phyloP scores from a whole-genome alignment of 164 flowering plant genomes.

The Liquidambar formosana region DNA sequence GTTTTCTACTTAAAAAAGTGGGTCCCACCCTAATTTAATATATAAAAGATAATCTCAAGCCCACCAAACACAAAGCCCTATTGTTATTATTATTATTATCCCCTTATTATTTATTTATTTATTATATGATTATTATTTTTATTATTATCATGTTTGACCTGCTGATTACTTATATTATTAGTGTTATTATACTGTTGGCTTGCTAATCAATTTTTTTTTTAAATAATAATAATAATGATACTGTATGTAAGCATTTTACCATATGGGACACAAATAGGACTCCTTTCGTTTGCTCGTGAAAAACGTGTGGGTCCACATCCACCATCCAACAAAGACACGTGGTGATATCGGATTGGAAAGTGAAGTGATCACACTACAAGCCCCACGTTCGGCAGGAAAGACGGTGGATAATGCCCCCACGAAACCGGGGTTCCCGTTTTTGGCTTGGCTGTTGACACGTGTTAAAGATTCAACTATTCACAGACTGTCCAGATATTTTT shows the following conservation, averaged over 20 bases:
- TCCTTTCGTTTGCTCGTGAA: slow-evolving; percentile 6
- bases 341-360: slow-evolving; percentile 16
- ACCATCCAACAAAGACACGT: background rate
- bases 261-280: background rate
- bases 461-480: background rate
- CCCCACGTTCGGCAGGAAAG: background rate
- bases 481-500: background rate
- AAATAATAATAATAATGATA: too few species aligned
- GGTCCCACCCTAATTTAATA: slow-evolving; percentile 1
- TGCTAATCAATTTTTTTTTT: too few species aligned
- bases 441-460: too few species aligned
- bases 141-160: too few species aligned
- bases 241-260: background rate
- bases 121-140: too few species aligned
- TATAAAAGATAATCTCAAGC: background rate
- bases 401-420: background rate
- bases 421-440: background rate
- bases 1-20: background rate
- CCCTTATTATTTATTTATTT: too few species aligned
- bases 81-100: too few species aligned
- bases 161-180: too few species aligned
- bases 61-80: background rate
- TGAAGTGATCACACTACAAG: too few species aligned
- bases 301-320: slow-evolving; percentile 22
- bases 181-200: too few species aligned